These are phyloP conservation scores for Ceratobasidium sp. DNA, from an alignment of 1,284 basidiomycete species.

Conservation along the genomic window DNA sequence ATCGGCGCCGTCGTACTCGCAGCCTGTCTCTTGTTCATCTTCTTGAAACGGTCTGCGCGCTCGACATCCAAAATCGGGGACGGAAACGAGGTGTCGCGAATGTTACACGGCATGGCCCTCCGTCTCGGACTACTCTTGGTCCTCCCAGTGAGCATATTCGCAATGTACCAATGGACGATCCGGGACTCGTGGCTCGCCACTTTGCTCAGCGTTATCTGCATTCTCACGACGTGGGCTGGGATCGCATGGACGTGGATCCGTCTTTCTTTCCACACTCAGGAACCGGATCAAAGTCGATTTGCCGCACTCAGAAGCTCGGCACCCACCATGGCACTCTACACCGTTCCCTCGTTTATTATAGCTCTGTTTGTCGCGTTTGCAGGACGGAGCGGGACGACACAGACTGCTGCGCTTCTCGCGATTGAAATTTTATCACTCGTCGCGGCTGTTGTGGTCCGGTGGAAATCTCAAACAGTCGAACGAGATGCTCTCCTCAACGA, in stretches of 20 bases:
- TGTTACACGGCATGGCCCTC: slow-evolving; percentile 17
- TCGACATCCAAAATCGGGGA: not conserved
- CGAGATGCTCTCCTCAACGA: slow-evolving; percentile 40
- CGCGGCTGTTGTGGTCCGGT: slow-evolving; percentile 65
- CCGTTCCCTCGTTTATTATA: slow-evolving; percentile 66
- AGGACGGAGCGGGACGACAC: slow-evolving; percentile 70
- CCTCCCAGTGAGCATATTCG: slow-evolving; percentile 78
- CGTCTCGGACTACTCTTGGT: slow-evolving; percentile 69
- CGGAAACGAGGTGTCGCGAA: not conserved
- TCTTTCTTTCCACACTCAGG: slow-evolving; percentile 60
- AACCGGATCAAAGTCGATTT: slow-evolving; percentile 57
- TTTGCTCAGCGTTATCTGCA: slow-evolving; percentile 66
- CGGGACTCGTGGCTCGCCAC: slow-evolving; percentile 84
- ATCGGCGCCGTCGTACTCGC: slow-evolving; percentile 68
- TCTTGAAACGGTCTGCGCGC: not conserved
- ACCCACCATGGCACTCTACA: slow-evolving; percentile 53
- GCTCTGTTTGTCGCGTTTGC: slow-evolving; percentile 81
- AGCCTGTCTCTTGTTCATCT: slow-evolving; percentile 51
- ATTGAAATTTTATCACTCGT: slow-evolving; percentile 73
- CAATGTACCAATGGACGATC: slow-evolving; percentile 89
- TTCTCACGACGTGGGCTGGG: slow-evolving; percentile 48
- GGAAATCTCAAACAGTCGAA: slow-evolving; percentile 57
- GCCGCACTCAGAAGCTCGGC: slow-evolving; percentile 60
- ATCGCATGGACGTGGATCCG: slow-evolving; percentile 62
- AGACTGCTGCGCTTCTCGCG: slow-evolving; percentile 75